phyloP scores from a whole-genome alignment of 768 basidiomycete genomes.

The Royoungia palumana region DNA sequence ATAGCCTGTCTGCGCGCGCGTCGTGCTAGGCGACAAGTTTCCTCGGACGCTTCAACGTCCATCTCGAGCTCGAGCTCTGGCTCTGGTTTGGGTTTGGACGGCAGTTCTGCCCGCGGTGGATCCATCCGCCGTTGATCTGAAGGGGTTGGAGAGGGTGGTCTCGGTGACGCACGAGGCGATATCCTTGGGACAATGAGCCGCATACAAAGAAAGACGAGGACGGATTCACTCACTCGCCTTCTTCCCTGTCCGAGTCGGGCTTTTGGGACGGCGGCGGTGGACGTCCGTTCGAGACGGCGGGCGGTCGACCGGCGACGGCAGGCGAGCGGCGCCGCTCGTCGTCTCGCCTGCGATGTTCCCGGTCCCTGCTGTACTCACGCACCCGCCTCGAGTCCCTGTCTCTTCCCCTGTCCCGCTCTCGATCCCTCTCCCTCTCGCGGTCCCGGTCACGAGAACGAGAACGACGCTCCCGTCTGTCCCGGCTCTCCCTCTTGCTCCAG shows the following conservation, averaged over 20 bases:
- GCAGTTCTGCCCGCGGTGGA: slow-evolving; percentile 17
- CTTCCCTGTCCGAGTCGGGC: slow-evolving; percentile 68
- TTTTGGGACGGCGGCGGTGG: slow-evolving; percentile 15
- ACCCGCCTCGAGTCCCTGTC: slow-evolving; percentile 37
- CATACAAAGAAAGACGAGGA: slow-evolving; percentile 4
- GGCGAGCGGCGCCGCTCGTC: slow-evolving; percentile 27
- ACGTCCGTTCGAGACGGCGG: slow-evolving; percentile 20
- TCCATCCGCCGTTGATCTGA: slow-evolving; percentile 15
- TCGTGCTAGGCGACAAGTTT: slow-evolving; percentile 62
- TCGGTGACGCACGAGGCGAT: slow-evolving; percentile 50
- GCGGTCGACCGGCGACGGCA: slow-evolving; percentile 8
- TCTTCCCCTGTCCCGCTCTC: slow-evolving; percentile 33
- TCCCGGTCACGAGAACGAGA: slow-evolving; percentile 36
- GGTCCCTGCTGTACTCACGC: slow-evolving; percentile 27
- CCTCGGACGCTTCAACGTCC: slow-evolving; percentile 48
- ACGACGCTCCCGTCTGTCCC: slow-evolving; percentile 34
- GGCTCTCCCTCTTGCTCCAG: slow-evolving; percentile 35
- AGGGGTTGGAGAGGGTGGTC: slow-evolving; percentile 23
- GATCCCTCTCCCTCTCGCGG: slow-evolving; percentile 32
- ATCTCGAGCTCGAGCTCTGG: slow-evolving; percentile 53
- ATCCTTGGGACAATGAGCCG: slow-evolving; percentile 44
- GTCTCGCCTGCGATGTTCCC: slow-evolving; percentile 30
- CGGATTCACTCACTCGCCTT: slow-evolving; percentile 82
- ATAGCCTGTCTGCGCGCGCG: slow-evolving; percentile 74
- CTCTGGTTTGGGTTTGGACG: slow-evolving; percentile 28